Evolutionary conservation across 2,329 filamentous ascomycete species (phyloP).

Genomic region (Calonectria pauciramosa): DNA sequence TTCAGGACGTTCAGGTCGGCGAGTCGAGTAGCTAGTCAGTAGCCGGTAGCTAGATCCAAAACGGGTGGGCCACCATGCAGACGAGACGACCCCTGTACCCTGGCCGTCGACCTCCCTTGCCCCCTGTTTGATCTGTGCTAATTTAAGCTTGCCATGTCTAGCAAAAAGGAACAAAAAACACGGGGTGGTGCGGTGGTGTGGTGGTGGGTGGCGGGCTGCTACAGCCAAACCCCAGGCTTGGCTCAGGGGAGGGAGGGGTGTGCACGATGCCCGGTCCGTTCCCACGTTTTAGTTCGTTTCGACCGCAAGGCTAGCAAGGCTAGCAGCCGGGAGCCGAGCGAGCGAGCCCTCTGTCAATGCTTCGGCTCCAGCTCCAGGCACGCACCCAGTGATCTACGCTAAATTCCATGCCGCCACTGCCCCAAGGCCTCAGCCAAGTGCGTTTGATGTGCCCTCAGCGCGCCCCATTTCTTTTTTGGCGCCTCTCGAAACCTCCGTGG

Average conservation of each 20-base stretch:
- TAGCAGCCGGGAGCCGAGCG: constrained; percentile 4
- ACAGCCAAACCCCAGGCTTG: not conserved
- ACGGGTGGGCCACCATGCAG: not conserved
- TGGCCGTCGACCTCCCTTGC: no score
- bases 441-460: constrained; percentile 1
- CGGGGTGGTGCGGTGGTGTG: not conserved
- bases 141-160: constrained; percentile 3
- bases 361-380: not conserved
- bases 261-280: constrained; percentile 9
- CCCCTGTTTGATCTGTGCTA: constrained; percentile 10
- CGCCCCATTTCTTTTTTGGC: not conserved
- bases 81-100: not conserved
- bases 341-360: not conserved
- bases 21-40: constrained; percentile 1
- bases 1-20: constrained; percentile 9
- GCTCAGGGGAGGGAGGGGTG: not conserved
- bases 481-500: not conserved
- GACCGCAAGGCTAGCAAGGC: constrained; percentile 1
- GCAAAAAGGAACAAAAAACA: not conserved
- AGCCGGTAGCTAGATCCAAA: not conserved
- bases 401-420: constrained; percentile 1
- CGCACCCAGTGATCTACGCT: not conserved
- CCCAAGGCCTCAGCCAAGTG: not conserved
- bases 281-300: constrained; percentile 17
- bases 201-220: not conserved